phyloP scores from a whole-genome alignment of 2,329 filamentous ascomycete species.

The Talaromyces sp. region DNA sequence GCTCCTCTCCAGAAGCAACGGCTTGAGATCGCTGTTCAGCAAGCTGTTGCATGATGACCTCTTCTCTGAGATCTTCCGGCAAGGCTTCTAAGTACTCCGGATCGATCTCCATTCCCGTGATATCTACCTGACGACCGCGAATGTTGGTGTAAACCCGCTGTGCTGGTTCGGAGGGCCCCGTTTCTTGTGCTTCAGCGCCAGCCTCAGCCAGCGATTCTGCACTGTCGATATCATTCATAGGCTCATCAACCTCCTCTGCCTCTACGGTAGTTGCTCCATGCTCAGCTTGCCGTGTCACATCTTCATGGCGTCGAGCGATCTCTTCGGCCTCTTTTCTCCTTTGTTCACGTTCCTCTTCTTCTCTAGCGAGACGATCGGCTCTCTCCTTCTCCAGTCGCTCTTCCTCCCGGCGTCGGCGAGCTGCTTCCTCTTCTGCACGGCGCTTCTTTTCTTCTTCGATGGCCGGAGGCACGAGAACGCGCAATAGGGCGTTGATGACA shows the following conservation, averaged over 20 bases:
- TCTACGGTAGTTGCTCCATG: slow-evolving; percentile 41
- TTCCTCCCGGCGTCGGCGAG: slow-evolving; percentile 58
- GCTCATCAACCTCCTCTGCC: slow-evolving; percentile 42
- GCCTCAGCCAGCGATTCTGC: slow-evolving; percentile 37
- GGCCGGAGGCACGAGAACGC: slow-evolving; percentile 74
- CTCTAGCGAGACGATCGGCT: slow-evolving; percentile 61
- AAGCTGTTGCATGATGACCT: slow-evolving; percentile 88
- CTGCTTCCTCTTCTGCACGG: slow-evolving; percentile 57
- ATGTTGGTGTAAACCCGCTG: slow-evolving; percentile 75
- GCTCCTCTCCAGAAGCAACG: slow-evolving; percentile 63
- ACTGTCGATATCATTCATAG: slow-evolving; percentile 75
- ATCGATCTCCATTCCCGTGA: slow-evolving; percentile 92
- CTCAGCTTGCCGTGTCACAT: slow-evolving; percentile 61
- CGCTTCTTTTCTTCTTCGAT: slow-evolving; percentile 73
- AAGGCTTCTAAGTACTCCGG: slow-evolving; percentile 91
- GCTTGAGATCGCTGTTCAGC: slow-evolving; percentile 78
- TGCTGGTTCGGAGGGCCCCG: slow-evolving; percentile 48
- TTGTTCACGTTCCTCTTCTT: slow-evolving; percentile 70
- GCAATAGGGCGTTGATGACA: slow-evolving; percentile 66
- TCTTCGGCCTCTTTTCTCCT: slow-evolving; percentile 65
- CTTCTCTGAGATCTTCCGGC: slow-evolving; percentile 93
- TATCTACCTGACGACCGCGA: slow-evolving; percentile 81
- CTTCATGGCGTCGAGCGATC: slow-evolving; percentile 57
- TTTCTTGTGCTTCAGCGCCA: slow-evolving; percentile 34
- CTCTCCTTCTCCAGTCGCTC: slow-evolving; percentile 57